Evolutionary conservation across 192 early-diverging fungal genomes (phyloP).

Genomic region (Lobulomyces angularis): DNA sequence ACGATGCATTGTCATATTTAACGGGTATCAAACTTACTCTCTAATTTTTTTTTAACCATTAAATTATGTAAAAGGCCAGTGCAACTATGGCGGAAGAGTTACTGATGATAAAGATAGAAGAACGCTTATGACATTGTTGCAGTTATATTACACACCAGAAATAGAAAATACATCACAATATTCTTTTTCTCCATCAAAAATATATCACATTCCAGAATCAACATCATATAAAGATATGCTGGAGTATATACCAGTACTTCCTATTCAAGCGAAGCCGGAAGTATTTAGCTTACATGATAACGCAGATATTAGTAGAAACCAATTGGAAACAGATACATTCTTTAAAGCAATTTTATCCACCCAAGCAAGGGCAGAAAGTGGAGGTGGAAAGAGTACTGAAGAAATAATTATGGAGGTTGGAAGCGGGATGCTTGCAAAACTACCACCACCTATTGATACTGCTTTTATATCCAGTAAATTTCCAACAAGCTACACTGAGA

Average conservation of each 20-base stretch:
- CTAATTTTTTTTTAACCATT: slow-evolving; percentile 11
- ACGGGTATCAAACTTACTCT: slow-evolving; percentile 24
- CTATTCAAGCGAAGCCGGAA: slow-evolving; percentile 43
- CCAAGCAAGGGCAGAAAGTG: slow-evolving; percentile 27
- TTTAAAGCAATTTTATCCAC: slow-evolving; percentile 40
- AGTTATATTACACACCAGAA: slow-evolving; percentile 33
- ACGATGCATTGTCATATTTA: slow-evolving; percentile 38
- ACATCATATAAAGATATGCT: slow-evolving; percentile 26
- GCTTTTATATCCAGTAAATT: slow-evolving; percentile 29
- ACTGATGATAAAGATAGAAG: slow-evolving; percentile 52
- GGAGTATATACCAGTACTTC: slow-evolving; percentile 37
- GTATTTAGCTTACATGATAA: slow-evolving; percentile 50
- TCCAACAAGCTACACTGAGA: slow-evolving; percentile 43
- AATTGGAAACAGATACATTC: slow-evolving; percentile 44
- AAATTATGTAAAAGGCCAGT: slow-evolving; percentile 24
- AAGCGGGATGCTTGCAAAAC: slow-evolving; percentile 35
- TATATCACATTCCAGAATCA: slow-evolving; percentile 29
- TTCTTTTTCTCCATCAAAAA: slow-evolving; percentile 34
- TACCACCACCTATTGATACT: slow-evolving; percentile 36
- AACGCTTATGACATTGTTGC: slow-evolving; percentile 28
- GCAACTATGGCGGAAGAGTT: slow-evolving; percentile 48
- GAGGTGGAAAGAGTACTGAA: slow-evolving; percentile 34
- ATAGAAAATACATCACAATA: slow-evolving; percentile 13
- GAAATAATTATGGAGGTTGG: slow-evolving; percentile 41
- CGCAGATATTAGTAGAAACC: slow-evolving; percentile 48